Percentiles rank a stretch among this genome's conserved stretches.
phyloP scores from a whole-genome alignment of 805 yeast species.

The Metschnikowia amazonensis region DNA sequence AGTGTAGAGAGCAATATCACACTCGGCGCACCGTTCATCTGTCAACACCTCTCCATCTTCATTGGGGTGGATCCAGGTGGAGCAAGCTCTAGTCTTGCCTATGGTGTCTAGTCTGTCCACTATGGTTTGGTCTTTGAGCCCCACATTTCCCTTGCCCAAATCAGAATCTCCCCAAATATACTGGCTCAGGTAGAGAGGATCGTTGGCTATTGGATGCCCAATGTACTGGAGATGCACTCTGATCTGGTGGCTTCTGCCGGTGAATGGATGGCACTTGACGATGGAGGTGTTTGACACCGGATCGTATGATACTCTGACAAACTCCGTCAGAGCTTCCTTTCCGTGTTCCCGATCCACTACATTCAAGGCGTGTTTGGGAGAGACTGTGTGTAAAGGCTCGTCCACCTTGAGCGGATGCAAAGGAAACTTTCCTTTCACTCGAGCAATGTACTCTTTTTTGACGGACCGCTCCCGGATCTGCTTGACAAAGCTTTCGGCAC shows the following conservation, averaged over 20 bases:
- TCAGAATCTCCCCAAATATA: slow-evolving; percentile 68
- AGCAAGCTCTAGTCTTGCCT: slow-evolving; percentile 67
- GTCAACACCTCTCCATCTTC: slow-evolving; percentile 63
- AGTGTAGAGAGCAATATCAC: slow-evolving; percentile 68
- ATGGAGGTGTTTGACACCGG: slow-evolving; percentile 52
- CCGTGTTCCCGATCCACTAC: slow-evolving; percentile 47
- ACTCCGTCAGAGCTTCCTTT: slow-evolving; percentile 71
- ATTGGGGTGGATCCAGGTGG: slow-evolving; percentile 62
- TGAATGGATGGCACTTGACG: slow-evolving; percentile 78
- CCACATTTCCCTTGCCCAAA: slow-evolving; percentile 60
- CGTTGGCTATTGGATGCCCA: slow-evolving; percentile 91
- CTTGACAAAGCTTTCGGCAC: slow-evolving; percentile 71
- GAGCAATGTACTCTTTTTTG: slow-evolving; percentile 77
- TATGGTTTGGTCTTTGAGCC: slow-evolving; percentile 44
- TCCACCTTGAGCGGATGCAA: slow-evolving; percentile 49
- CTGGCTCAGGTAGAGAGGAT: slow-evolving; percentile 81
- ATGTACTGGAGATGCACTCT: slow-evolving; percentile 86
- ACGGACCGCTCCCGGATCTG: slow-evolving; percentile 74
- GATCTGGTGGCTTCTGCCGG: slow-evolving; percentile 95
- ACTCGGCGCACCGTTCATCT: slow-evolving; percentile 57
- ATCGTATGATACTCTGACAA: slow-evolving; percentile 66
- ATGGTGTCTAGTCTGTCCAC: slow-evolving; percentile 50
- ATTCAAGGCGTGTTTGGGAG: slow-evolving; percentile 70
- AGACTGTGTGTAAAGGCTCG: slow-evolving; percentile 62
- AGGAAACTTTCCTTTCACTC: slow-evolving; percentile 87